Evolutionary conservation across 805 yeast genomes (phyloP), one percentile per base, ranked within the genome.

Genomic region (Tetrapisispora arboricola): DNA sequence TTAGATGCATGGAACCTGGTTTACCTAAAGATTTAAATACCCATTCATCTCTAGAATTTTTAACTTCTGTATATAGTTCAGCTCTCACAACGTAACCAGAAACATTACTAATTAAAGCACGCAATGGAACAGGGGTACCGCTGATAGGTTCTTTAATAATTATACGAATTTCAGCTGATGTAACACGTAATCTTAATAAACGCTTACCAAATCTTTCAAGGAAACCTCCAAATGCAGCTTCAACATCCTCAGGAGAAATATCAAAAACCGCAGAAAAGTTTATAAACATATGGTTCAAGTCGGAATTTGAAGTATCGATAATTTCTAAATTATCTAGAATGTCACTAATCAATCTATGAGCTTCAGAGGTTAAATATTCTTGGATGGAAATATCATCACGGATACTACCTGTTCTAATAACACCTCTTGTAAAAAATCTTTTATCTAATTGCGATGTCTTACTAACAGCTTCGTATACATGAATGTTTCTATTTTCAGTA

Each of bases 1-100:
- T 80, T 70, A 92, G 72, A 60, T 92, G 98, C 98, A 92, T 92
- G 19, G 92, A 75, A 28, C 99, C 98, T 39, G 97, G 95, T 49
- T 80, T 73, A 44, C 95, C 95, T 60, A 92, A 74, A 3, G 96
- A 85, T 67, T 86, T 88, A 80, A 90, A 92, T 24, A 92, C 84
- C 96, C 96, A 88, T 57, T 88, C 96, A 48, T 95, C 95, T 56
- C 81, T 79, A 42, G 84, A 73, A 61, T 87, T 90, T 71, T 83
- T 86, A 50, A 87, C 85, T 66, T 92, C 99, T 61, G 87, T 83
- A 70, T 90, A 92, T 61, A 92, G 70, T 55, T 94, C 97, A 39
- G 94, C 82, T 66, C 85, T 87, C 43, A 92, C 96, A 47, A 92
- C 98, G 58, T 87, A 94, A 53, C 99, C 98, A 48, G 94, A 83